These are phyloP conservation scores for Termitomyces sp. DNA, from an alignment of 768 basidiomycete species.

Conservation along the genomic window DNA sequence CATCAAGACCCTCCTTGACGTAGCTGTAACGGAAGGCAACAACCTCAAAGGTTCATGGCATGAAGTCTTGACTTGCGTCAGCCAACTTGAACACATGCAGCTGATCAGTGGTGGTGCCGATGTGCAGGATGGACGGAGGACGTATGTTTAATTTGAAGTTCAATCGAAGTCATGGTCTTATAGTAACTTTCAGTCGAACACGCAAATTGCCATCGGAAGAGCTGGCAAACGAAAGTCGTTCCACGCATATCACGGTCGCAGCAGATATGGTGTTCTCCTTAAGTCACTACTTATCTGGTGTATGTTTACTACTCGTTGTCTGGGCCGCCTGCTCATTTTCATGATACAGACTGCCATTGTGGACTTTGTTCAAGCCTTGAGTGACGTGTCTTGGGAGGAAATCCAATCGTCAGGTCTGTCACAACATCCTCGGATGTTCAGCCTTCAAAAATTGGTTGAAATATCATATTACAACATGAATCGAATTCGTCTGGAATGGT, in stretches of 20 bases:
- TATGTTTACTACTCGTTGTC: constrained; percentile 36
- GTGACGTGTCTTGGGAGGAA: constrained; percentile 99
- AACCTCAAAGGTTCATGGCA: constrained; percentile 95
- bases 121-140: constrained; percentile 76
- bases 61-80: constrained; percentile 95
- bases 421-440: constrained; percentile 92
- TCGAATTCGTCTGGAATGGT: constrained; percentile 97
- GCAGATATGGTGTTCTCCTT: constrained; percentile 99
- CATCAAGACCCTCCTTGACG: constrained; percentile 90
- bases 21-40: constrained; percentile 96
- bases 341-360: constrained; percentile 83
- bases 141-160: constrained; percentile 45
- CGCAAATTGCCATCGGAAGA: constrained; percentile 85
- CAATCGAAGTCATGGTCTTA: constrained; percentile 9
- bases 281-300: constrained; percentile 92
- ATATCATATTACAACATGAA: constrained; percentile 99
- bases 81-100: constrained; percentile 98
- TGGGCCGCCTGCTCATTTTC: constrained; percentile 3
- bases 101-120: constrained; percentile 91
- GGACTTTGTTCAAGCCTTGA: constrained; percentile 93
- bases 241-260: constrained; percentile 96
- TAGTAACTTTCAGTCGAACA: constrained; percentile 31
- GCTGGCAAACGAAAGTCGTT: constrained; percentile 93
- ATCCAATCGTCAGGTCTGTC: constrained; percentile 96
- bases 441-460: constrained; percentile 96